A percentile compares a stretch with the other conserved stretches of the same genome.
These are phyloP conservation scores for Eucalyptus grandis DNA, from an alignment of 345 rosid species.

Conservation along the genomic window DNA sequence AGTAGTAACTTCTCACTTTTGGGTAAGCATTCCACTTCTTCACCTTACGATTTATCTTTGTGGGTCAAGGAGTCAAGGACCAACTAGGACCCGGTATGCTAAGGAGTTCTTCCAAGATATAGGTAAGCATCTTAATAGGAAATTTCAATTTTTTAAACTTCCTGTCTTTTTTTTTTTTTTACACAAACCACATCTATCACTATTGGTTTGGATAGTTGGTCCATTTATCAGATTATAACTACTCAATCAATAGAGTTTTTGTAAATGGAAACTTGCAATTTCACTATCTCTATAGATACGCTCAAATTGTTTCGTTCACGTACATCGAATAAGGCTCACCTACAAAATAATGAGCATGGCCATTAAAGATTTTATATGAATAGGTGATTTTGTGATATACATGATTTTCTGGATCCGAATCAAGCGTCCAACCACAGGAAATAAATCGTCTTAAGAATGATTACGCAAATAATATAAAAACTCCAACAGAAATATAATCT, in stretches of 20 bases:
- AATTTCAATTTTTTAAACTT: not conserved
- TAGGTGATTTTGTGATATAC: not conserved
- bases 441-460: not conserved
- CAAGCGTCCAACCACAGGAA: not conserved
- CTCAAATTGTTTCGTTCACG: rapidly evolving
- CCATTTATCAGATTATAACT: not conserved
- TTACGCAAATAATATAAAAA: not conserved
- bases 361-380: not conserved
- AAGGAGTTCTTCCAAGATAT: not conserved
- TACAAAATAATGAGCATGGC: rapidly evolving
- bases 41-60: not conserved
- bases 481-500: not conserved
- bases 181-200: not conserved
- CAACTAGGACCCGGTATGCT: not conserved
- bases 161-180: not conserved
- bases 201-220: not conserved
- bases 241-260: not conserved
- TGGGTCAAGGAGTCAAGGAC: not conserved
- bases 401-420: not conserved
- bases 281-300: not conserved
- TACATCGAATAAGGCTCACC: not conserved
- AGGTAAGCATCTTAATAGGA: not conserved
- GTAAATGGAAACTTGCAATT: not conserved
- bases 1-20: not conserved
- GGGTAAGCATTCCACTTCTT: not conserved